Evolutionary conservation across 2,329 filamentous ascomycete genomes (phyloP), one percentile per base, ranked within the genome.

Genomic region (Mariannaea sp.): DNA sequence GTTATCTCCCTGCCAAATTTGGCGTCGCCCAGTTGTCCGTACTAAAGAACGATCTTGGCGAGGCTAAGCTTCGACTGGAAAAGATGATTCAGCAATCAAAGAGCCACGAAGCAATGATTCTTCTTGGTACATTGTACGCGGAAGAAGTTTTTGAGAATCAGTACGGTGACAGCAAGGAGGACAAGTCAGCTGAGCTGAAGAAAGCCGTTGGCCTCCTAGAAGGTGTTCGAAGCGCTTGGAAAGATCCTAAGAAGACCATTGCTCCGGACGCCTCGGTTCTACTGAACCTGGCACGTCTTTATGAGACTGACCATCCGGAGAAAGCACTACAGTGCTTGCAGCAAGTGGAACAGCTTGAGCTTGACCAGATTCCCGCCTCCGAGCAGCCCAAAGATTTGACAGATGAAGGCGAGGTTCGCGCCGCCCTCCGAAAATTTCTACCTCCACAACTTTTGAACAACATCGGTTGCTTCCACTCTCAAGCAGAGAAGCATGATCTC

Each of bases 361-460:
- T 96, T 16, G 88, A 90, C 35, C 88, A 89, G 59, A 83, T 96
- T 35, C 83, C 86, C 0, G 80, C 87, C 14, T 84, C 88, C 9
- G 87, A 92, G 41, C 78, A 80, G 19, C 86, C 87, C 0, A 74
- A 82, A 20, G 80, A 80, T 38, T 57, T 66, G 4, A 65, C 65
- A 2, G 85, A 90, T 47, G 83, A 88, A 53, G 80, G 77, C 3
- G 80, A 83, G 24, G 74, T 83, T 51, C 82, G 82, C 49, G 77
- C 77, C 17, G 78, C 80, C 13, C 78, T 96, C 22, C 86, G 92
- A 48, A 89, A 92, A 68, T 80, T 88, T 53, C 77, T 99, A 1
- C 90, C 92, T 1, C 94, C 94, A 4, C 92, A 96, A 67, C 80
- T 97, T 2, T 81, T 99, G 36, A 99, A 97, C 78, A 99, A 99